Evolutionary conservation across 441 rosid species (phyloP), one percentile per base, ranked within the genome.

Genomic region (Erodium moschatum): DNA sequence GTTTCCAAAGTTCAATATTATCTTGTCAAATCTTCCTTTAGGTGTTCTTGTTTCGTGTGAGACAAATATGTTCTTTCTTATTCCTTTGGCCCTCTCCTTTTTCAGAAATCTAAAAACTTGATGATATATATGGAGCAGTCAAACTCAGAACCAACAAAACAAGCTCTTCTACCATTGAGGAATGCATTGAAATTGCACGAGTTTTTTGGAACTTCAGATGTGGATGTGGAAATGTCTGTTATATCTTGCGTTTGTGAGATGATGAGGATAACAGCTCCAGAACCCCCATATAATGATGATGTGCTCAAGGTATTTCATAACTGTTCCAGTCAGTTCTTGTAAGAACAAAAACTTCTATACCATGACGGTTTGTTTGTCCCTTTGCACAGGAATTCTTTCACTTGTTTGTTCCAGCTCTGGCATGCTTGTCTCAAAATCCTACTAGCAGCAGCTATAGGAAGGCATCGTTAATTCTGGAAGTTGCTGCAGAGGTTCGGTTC

Each of bases 401-500:
- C 50, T 44, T 44, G 50, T 44, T 12, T 11, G 50, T 44, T 44
- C 50, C 50, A 44, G 50, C 42, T 38, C 42, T 38, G 42, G 42
- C 42, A 38, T 38, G 9, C 42, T 38, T 38, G 42, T 38, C 50
- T 11, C 50, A 44, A 44, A 44, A 44, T 44, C 9, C 50, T 11
- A 44, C 2, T 1, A 44, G 50, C 50, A 44, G n/a, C 50, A 44
- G 42, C 42, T 38, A 38, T 38, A 38, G 9, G 42, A 38, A 38
- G 42, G 42, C 42, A 38, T 9, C 42, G 6, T 6, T 38, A 38
- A 38, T 38, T 38, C 42, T 38, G 6, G 42, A 38, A 38, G n/a
- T 44, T 60, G 75, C 85, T 66, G 82, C 91, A 15, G 80, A 77
- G 67, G 85, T 82, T 63, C 78, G 72, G 68, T 80, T 85, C n/a